Evolutionary conservation across 257 asterid species (phyloP).

Genomic region (Mentha longifolia): DNA sequence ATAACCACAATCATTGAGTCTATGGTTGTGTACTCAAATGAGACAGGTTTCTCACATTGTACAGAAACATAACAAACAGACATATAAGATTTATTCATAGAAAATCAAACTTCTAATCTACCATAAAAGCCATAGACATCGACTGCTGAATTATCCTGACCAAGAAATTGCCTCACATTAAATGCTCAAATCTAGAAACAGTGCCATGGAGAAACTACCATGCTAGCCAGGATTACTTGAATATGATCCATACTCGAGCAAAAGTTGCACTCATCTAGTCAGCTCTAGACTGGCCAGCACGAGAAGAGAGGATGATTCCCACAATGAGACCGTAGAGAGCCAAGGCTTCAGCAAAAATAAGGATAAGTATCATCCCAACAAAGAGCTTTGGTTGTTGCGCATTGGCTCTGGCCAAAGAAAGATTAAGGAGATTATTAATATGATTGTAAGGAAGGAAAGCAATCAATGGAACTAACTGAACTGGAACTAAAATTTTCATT

Average conservation of each 20-base stretch:
- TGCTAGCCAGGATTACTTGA: constrained; percentile 32
- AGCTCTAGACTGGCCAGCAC: constrained; percentile 90
- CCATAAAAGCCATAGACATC: constrained; percentile 36
- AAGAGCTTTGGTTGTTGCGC: constrained; percentile 89
- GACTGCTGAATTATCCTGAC: constrained; percentile 28
- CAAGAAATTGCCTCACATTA: constrained; percentile 30
- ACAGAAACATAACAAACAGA: constrained; percentile 21
- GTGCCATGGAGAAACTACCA: constrained; percentile 37
- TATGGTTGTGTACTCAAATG: constrained; percentile 34
- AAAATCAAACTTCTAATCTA: constrained; percentile 41
- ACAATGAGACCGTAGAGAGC: constrained; percentile 84
- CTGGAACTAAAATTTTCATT: neutral
- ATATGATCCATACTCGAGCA: constrained; percentile 30
- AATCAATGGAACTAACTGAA: neutral
- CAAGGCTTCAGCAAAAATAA: constrained; percentile 79
- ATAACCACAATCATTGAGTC: constrained; percentile 32
- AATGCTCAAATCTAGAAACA: constrained; percentile 32
- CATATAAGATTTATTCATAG: constrained; percentile 45
- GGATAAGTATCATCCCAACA: constrained; percentile 86
- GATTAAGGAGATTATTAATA: constrained; percentile 4
- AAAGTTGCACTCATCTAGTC: constrained; percentile 49
- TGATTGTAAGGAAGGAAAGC: neutral
- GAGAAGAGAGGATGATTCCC: constrained; percentile 89
- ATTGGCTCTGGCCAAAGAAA: constrained; percentile 59
- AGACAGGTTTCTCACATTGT: constrained; percentile 23